A percentile compares a stretch with the other conserved stretches of the same genome.
phyloP scores from a whole-genome alignment of 495 filamentous ascomycete genomes.

The Lasiosphaeriaceae sp. region DNA sequence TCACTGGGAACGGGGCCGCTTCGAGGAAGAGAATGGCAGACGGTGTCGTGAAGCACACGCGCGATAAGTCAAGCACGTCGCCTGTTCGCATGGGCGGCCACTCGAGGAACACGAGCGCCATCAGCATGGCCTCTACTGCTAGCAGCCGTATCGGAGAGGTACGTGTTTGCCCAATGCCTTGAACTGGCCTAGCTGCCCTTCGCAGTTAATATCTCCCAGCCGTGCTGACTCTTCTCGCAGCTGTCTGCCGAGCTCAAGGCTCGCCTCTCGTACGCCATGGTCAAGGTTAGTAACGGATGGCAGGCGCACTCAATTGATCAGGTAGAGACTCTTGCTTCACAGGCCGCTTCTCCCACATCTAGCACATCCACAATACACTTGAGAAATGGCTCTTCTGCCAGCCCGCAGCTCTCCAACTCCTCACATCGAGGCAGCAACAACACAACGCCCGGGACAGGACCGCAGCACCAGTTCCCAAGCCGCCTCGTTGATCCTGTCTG shows the following conservation, averaged over 20 bases:
- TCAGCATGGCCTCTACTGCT: constrained; percentile 50
- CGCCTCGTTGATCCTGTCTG: constrained; percentile 13
- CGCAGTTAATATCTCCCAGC: background rate
- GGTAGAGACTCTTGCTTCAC: constrained; percentile 63
- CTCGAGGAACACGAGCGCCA: constrained; percentile 64
- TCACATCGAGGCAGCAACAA: constrained; percentile 32
- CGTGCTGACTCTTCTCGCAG: constrained; percentile 39
- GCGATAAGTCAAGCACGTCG: constrained; percentile 35
- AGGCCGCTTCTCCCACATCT: constrained; percentile 55
- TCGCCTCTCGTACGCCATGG: constrained; percentile 81
- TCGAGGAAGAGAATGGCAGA: constrained; percentile 62
- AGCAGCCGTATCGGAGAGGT: constrained; percentile 73
- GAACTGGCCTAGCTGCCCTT: background rate
- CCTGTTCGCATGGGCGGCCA: constrained; percentile 46
- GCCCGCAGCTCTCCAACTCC: constrained; percentile 35
- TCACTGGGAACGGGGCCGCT: constrained; percentile 19
- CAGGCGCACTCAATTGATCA: constrained; percentile 66
- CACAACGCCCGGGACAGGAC: constrained; percentile 25
- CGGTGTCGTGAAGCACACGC: constrained; percentile 55
- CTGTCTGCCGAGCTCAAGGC: constrained; percentile 72
- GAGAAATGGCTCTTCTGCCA: constrained; percentile 44
- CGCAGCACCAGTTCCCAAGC: constrained; percentile 20
- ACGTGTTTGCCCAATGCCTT: constrained; percentile 23
- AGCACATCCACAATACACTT: constrained; percentile 50
- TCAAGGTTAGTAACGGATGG: constrained; percentile 86